Conservation (phyloP, 352 stramenopile species). For the Globisporangium iwayamae region DNA sequence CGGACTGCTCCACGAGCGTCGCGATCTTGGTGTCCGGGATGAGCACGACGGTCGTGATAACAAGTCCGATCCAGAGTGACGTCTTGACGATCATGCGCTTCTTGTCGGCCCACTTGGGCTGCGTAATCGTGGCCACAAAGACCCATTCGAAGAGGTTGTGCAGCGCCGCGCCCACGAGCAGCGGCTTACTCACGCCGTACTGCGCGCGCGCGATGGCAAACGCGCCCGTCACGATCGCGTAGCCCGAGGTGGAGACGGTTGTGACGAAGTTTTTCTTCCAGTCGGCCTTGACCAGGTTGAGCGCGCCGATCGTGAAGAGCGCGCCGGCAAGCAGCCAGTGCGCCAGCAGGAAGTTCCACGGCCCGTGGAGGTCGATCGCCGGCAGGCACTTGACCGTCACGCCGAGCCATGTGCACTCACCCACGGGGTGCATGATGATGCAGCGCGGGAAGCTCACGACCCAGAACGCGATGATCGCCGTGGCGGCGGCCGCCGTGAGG, state of each 20-base stretch:
- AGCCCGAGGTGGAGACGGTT: slow-evolving; percentile 6
- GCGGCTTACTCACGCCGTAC: slow-evolving; percentile 13
- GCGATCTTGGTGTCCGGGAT: slow-evolving; percentile 16
- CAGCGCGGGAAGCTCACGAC: slow-evolving; percentile 17
- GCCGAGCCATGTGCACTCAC: slow-evolving; percentile 14
- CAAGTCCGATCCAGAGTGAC: slow-evolving; percentile 8
- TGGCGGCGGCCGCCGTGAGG: slow-evolving; percentile 1
- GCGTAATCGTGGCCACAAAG: slow-evolving; percentile 13
- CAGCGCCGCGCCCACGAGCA: slow-evolving; percentile 15
- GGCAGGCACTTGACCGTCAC: slow-evolving; percentile 14
- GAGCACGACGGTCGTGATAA: slow-evolving; percentile 4
- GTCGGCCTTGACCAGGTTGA: slow-evolving; percentile 6
- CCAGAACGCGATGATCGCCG: slow-evolving; percentile 14
- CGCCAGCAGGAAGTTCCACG: slow-evolving; percentile 14
- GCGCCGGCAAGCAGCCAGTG: slow-evolving; percentile 17
- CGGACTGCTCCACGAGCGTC: slow-evolving; percentile 12
- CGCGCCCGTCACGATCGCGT: slow-evolving; percentile 11
- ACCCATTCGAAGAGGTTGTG: slow-evolving; percentile 19
- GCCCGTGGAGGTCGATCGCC: slow-evolving; percentile 9
- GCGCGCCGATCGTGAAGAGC: slow-evolving; percentile 11
- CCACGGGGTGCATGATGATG: slow-evolving; percentile 16
- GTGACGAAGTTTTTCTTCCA: slow-evolving; percentile 10
- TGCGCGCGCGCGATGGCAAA: slow-evolving; percentile 14
- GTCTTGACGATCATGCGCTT: slow-evolving; percentile 13
- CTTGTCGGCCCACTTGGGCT: slow-evolving; percentile 1